Evolutionary conservation across 176 grass and related monocot species (phyloP).

Genomic region (Triticum urartu): DNA sequence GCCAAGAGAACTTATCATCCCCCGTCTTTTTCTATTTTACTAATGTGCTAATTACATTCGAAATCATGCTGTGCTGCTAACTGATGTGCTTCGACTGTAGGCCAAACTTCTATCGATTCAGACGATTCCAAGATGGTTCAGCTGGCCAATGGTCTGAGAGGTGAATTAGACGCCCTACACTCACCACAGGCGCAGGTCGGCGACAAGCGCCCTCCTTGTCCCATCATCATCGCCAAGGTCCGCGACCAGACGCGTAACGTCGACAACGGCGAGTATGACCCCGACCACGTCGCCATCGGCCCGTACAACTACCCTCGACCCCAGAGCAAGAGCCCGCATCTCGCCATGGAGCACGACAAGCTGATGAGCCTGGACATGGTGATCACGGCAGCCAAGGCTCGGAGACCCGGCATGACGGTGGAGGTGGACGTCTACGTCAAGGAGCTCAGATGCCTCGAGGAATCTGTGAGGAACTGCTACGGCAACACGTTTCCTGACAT

Average conservation of each 20-base stretch:
- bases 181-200: neutral
- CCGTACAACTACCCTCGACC: neutral
- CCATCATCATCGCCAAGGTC: neutral
- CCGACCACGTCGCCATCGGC: constrained; percentile 9
- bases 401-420: neutral
- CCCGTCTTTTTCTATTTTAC: neutral
- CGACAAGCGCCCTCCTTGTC: neutral
- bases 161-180: neutral
- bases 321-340: neutral
- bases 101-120: neutral
- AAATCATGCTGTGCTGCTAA: neutral
- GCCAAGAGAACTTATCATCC: neutral
- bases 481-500: neutral
- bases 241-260: too few relatives aligned
- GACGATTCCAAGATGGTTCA: neutral
- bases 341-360: neutral
- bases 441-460: neutral
- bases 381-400: neutral
- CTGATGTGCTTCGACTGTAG: neutral
- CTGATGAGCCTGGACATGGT: neutral
- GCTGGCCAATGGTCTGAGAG: neutral
- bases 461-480: neutral
- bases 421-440: neutral
- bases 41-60: neutral
- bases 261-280: too few relatives aligned